A percentile compares a stretch with the other conserved stretches of the same genome.
Conservation (phyloP, 2,329 filamentous ascomycete species). For the Aureobasidium sp. region DNA sequence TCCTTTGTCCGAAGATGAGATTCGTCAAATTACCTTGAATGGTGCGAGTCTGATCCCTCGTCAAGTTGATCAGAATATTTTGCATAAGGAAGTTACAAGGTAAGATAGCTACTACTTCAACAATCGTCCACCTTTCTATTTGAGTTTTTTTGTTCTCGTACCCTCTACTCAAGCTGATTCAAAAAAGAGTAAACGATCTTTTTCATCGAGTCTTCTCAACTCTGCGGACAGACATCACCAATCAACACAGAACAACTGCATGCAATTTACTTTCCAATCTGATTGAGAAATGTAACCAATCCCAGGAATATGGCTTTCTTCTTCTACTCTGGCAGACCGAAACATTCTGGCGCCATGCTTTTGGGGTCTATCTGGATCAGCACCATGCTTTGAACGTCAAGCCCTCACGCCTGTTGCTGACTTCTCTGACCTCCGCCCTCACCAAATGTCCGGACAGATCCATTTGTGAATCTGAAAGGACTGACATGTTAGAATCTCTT, state of each 20-base stretch:
- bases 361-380: constrained; percentile 35
- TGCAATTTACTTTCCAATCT: constrained; percentile 40
- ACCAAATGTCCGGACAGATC: constrained; percentile 21
- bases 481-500: constrained; percentile 3
- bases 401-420: constrained; percentile 39
- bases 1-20: constrained; percentile 9
- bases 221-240: constrained; percentile 17
- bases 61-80: not conserved
- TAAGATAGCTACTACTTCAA: not conserved
- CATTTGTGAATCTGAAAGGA: not conserved
- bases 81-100: constrained; percentile 1
- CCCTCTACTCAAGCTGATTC: not conserved
- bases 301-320: constrained; percentile 22
- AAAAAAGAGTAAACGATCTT: not conserved
- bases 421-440: constrained; percentile 32
- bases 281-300: constrained; percentile 33
- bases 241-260: constrained; percentile 37
- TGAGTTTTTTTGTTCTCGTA: not conserved
- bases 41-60: constrained; percentile 11
- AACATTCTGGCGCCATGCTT: constrained; percentile 30
- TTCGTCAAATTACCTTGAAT: constrained; percentile 9
- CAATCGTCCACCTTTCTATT: not conserved
- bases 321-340: constrained; percentile 27
- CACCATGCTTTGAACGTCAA: constrained; percentile 39
- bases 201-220: not conserved